phyloP scores from a whole-genome alignment of 176 grass and related monocot species.

The Eragrostis curvula region DNA sequence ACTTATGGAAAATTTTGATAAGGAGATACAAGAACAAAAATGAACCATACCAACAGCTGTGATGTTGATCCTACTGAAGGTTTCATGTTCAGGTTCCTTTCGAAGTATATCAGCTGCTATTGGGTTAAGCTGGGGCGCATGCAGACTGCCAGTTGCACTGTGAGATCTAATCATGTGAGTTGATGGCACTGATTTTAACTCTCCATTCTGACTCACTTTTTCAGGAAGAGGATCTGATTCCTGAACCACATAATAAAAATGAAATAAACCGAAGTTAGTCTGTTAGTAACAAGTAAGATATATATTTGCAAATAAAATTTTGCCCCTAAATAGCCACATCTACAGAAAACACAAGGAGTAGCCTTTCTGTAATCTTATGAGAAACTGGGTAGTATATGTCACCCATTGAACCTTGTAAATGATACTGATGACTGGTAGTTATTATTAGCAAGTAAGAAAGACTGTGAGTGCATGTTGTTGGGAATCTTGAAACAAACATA shows the following conservation, averaged over 20 bases:
- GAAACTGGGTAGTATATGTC: background rate
- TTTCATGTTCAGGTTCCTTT: conserved; percentile 89
- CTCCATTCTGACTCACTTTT: conserved; percentile 56
- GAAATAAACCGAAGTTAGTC: background rate
- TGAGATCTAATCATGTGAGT: conserved; percentile 86
- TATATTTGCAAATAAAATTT: conserved; percentile 6
- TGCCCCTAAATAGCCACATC: background rate
- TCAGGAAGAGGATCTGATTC: conserved; percentile 49
- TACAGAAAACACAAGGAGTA: background rate
- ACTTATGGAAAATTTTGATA: background rate
- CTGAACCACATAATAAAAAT: conserved; percentile 35
- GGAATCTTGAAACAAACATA: no score
- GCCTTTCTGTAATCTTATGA: background rate
- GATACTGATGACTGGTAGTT: background rate
- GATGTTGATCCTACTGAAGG: conserved; percentile 80
- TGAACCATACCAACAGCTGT: conserved; percentile 71
- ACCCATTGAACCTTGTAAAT: background rate
- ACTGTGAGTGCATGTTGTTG: no score
- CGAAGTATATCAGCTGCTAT: conserved; percentile 95
- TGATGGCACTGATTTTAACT: conserved; percentile 63
- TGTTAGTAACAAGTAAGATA: conserved; percentile 21
- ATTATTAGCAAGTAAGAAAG: background rate
- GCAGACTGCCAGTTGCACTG: conserved; percentile 84
- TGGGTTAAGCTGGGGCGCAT: conserved; percentile 76
- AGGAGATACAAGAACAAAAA: conserved; percentile 26